phyloP scores from a whole-genome alignment of 352 stramenopile genomes.

The Phytophthora sp. region DNA sequence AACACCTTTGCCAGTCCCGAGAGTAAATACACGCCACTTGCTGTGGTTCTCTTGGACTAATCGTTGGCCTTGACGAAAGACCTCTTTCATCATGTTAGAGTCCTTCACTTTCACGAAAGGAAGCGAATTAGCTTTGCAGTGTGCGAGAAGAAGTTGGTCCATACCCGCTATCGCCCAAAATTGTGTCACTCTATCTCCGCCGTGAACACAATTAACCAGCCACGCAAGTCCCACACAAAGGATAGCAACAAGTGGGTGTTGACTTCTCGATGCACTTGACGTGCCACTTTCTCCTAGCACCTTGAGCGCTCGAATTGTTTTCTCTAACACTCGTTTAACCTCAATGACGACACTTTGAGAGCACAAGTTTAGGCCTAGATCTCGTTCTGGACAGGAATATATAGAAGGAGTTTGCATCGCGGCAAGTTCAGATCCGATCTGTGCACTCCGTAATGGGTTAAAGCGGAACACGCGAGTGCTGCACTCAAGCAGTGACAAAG shows the following conservation, averaged over 20 bases:
- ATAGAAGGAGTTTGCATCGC: not conserved
- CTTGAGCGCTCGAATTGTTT: slow-evolving; percentile 35
- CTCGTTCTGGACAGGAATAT: slow-evolving; percentile 14
- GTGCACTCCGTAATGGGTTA: slow-evolving; percentile 6
- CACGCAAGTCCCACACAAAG: slow-evolving; percentile 33
- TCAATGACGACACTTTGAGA: slow-evolving; percentile 23
- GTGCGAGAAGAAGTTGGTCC: slow-evolving; percentile 24
- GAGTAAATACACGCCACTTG: slow-evolving; percentile 29
- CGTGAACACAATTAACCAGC: slow-evolving; percentile 51
- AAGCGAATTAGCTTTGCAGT: slow-evolving; percentile 43
- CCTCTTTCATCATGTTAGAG: slow-evolving; percentile 42
- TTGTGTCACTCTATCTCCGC: slow-evolving; percentile 40
- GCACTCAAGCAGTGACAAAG: slow-evolving; percentile 46
- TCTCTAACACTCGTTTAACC: slow-evolving; percentile 32
- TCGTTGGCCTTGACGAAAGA: slow-evolving; percentile 18
- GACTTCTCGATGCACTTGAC: slow-evolving; percentile 24
- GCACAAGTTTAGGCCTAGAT: slow-evolving; percentile 30
- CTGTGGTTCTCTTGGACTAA: not conserved
- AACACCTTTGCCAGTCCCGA: not conserved
- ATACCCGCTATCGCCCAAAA: slow-evolving; percentile 39
- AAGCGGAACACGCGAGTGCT: slow-evolving; percentile 48
- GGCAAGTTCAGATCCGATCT: not conserved
- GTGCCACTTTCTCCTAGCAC: slow-evolving; percentile 35
- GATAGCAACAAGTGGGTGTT: slow-evolving; percentile 27
- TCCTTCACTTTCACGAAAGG: slow-evolving; percentile 46